Evolutionary conservation across 352 stramenopile species (phyloP).

Genomic region (Albugo laibachii): DNA sequence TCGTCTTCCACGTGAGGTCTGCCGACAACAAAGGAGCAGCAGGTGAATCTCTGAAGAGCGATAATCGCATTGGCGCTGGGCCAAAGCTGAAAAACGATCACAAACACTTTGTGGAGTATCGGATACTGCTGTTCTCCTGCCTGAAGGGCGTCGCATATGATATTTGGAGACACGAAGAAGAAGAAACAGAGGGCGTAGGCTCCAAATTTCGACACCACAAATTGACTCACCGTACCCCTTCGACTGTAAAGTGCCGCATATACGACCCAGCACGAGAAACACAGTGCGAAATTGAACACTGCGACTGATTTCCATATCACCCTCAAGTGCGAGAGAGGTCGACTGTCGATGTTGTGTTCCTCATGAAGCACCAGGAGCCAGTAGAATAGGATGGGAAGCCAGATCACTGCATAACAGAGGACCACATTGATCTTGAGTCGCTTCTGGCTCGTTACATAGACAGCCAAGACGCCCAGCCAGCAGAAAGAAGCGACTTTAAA

Average conservation of each 20-base stretch:
- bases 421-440: slow-evolving; percentile 43
- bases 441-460: slow-evolving; percentile 55
- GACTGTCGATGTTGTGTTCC: slow-evolving; percentile 23
- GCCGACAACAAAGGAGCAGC: too few species aligned
- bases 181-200: slow-evolving; percentile 63
- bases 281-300: slow-evolving; percentile 25
- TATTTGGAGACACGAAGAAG: slow-evolving; percentile 43
- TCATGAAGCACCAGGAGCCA: slow-evolving; percentile 38
- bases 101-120: slow-evolving; percentile 16
- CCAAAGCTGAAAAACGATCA: slow-evolving; percentile 23
- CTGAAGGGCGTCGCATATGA: slow-evolving; percentile 40
- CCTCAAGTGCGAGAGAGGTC: slow-evolving; percentile 14
- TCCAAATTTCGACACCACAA: slow-evolving; percentile 59
- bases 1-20: background rate
- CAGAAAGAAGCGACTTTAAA: slow-evolving; percentile 57
- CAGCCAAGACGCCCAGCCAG: slow-evolving; percentile 43
- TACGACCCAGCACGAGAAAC: slow-evolving; percentile 34
- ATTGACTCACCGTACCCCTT: slow-evolving; percentile 8
- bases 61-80: slow-evolving; percentile 56
- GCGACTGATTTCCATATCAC: slow-evolving; percentile 61
- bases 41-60: slow-evolving; percentile 22
- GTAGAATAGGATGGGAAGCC: slow-evolving; percentile 55
- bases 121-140: slow-evolving; percentile 1
- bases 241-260: slow-evolving; percentile 20
- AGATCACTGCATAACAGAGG: slow-evolving; percentile 57